Conservation (phyloP, 352 stramenopile genomes). For the Pythium rhizo-oryzae region DNA sequence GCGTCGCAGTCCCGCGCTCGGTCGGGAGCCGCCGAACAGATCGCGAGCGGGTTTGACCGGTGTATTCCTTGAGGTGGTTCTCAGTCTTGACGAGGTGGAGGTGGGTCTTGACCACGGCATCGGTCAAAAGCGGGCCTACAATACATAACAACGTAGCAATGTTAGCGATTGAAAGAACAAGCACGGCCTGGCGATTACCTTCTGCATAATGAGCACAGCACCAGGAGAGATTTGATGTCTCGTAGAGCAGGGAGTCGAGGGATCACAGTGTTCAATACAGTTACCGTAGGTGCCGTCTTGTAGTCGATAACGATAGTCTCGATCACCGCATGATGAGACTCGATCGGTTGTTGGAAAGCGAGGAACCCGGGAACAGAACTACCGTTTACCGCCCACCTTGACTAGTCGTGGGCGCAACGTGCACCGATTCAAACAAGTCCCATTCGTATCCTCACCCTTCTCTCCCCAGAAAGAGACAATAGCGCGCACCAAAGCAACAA, state of each 20-base stretch:
- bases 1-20: not conserved
- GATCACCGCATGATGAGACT: constrained; percentile 6
- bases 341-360: constrained; percentile 5
- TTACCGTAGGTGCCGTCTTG: constrained; percentile 7
- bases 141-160: not conserved
- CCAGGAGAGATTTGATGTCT: not conserved
- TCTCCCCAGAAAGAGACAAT: not conserved
- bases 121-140: not conserved
- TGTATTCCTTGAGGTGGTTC: not conserved
- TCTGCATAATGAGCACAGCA: not conserved
- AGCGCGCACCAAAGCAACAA: not conserved
- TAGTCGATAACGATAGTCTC: constrained; percentile 4
- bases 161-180: not conserved
- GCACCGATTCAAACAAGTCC: constrained; percentile 1
- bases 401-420: not conserved
- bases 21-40: not conserved
- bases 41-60: not conserved
- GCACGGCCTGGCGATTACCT: not conserved
- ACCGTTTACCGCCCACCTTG: not conserved
- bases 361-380: not conserved
- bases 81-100: not conserved
- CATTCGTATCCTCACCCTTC: not conserved
- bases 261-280: constrained; percentile 5
- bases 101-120: not conserved
- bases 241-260: not conserved